phyloP scores from a whole-genome alignment of 257 asterid genomes.

The Ophiorrhiza pumila region DNA sequence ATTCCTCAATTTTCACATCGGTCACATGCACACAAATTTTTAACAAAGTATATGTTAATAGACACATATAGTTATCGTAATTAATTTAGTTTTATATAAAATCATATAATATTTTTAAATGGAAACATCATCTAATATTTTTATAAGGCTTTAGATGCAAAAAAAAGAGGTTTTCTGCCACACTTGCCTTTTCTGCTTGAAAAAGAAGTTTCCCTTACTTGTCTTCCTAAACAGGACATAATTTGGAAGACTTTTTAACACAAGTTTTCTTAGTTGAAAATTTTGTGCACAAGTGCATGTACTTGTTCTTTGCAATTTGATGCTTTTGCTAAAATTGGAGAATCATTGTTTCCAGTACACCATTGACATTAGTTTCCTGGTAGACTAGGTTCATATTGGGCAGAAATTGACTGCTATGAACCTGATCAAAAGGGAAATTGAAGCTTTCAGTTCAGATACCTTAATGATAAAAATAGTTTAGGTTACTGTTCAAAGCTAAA shows the following conservation, averaged over 20 bases:
- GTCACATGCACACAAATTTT: constrained; percentile 9
- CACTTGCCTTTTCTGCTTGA: constrained; percentile 2
- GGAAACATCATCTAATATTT: background rate
- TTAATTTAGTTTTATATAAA: background rate
- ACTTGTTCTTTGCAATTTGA: background rate
- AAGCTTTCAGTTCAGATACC: background rate
- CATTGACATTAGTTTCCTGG: background rate
- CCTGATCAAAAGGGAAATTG: background rate
- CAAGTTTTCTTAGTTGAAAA: background rate
- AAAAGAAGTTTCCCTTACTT: background rate
- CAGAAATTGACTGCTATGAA: background rate
- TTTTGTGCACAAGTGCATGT: background rate
- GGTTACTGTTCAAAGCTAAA: background rate
- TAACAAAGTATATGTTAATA: background rate
- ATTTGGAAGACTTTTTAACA: background rate
- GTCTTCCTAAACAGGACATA: background rate
- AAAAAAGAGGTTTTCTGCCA: background rate
- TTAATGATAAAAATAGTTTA: background rate
- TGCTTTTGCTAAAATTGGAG: background rate
- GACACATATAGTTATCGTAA: background rate
- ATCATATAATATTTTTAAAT: background rate
- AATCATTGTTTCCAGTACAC: background rate
- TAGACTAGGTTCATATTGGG: background rate
- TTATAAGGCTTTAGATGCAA: background rate
- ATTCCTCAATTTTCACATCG: background rate